Conservation (phyloP, 2,329 filamentous ascomycete genomes). For the Grosmannia huntii region DNA sequence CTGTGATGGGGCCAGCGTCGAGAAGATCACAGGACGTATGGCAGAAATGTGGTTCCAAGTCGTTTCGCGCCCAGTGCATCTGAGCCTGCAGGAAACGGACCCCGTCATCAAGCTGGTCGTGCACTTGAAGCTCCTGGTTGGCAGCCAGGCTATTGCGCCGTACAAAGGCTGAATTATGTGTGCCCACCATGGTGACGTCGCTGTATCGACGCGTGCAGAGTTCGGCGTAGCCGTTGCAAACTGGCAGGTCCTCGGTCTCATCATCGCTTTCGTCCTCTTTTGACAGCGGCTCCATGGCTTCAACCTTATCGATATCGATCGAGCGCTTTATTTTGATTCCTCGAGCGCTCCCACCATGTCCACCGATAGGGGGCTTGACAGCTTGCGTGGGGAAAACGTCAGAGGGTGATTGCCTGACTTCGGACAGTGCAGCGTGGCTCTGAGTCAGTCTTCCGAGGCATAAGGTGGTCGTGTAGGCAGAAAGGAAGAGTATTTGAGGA, state of each 20-base stretch:
- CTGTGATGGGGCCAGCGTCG: constrained; percentile 64
- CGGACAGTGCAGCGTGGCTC: background rate
- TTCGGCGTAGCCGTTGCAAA: constrained; percentile 65
- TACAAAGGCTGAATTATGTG: constrained; percentile 74
- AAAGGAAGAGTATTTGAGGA: background rate
- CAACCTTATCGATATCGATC: background rate
- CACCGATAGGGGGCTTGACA: background rate
- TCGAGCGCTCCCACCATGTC: too few species aligned
- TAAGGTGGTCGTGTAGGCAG: background rate
- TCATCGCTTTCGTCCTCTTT: background rate
- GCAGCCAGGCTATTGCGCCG: constrained; percentile 56
- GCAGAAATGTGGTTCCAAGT: constrained; percentile 56
- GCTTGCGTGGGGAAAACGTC: background rate
- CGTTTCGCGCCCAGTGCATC: constrained; percentile 36
- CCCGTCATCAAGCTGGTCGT: constrained; percentile 65
- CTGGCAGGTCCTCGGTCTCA: background rate
- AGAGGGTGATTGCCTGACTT: background rate
- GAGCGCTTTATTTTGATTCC: background rate
- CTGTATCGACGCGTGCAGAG: constrained; percentile 66
- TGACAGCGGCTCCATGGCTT: background rate
- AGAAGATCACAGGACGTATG: constrained; percentile 75
- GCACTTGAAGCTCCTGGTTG: constrained; percentile 60
- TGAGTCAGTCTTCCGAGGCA: background rate
- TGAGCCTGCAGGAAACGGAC: constrained; percentile 51
- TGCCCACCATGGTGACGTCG: constrained; percentile 67